Evolutionary conservation across 2,329 filamentous ascomycete genomes (phyloP), one percentile per base, ranked within the genome.

Genomic region (Bipolaris sorokiniana): DNA sequence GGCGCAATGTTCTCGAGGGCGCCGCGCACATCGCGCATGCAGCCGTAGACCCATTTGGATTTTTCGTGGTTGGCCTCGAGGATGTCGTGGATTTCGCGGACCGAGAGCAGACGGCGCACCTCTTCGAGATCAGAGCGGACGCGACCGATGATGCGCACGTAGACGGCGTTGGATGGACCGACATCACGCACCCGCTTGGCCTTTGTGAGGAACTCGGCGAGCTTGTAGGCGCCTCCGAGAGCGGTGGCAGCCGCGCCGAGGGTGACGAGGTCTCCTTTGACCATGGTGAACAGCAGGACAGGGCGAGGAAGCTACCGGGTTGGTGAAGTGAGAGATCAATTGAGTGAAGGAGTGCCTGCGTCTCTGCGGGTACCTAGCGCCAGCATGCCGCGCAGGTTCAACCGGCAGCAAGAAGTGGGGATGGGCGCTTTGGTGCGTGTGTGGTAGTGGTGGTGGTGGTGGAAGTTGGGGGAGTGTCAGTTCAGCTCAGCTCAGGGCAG

Each of bases 51-150:
- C 75, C 74, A 77, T 51, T 68, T 69, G 42, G 72, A 68, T 68
- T 77, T 77, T 5, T 73, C 69, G 1, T 65, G 69, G 57, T 76
- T 75, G 56, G 66, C 61, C 36, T 70, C 66, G 59, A 77, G 72
- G 53, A 74, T 74, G 54, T 76, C 67, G 63, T 77, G 70, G 60
- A 77, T 69, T 52, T 76, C 72, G 56, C 67, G 69, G 56, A 76
- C 70, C 42, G 70, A 67, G 46, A 77, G 69, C 31, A 77, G 70
- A 45, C 75, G 74, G 54, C 69, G 62, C 33, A 75, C 72, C 64
- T 77, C 75, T 40, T 73, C 72, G 42, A 77, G 74, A 56, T 77
- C 75, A 59, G 68, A 55, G 38, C 66, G 69, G 11, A 77, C 73
- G 58, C 74, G 74, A 51, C 66, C 67, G 59, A 76, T 74, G 54